Conservation (phyloP, 2,329 filamentous ascomycete genomes). For the Aspergillus udagawae region DNA sequence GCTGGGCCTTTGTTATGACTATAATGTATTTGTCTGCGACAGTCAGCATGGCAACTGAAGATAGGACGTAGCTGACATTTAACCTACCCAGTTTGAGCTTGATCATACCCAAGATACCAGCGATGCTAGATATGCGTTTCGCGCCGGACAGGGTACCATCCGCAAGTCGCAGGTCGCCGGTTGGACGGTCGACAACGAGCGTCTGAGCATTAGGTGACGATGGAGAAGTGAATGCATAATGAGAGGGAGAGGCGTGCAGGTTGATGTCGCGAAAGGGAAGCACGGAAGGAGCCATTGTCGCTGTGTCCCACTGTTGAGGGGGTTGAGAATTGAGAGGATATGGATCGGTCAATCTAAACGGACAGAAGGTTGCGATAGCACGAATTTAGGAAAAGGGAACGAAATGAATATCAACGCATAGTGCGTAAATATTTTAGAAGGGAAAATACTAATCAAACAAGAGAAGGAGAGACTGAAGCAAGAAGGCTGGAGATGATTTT, state of each 20-base stretch:
- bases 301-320: neutral
- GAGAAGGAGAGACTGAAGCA: neutral
- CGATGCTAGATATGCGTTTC: constrained; percentile 88
- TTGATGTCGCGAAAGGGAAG: constrained; percentile 95
- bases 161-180: constrained; percentile 80
- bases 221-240: constrained; percentile 95
- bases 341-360: constrained; percentile 1
- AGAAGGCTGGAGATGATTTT: constrained; percentile 2
- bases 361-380: neutral
- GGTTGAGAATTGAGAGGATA: constrained; percentile 4
- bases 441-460: neutral
- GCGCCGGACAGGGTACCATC: constrained; percentile 72
- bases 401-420: constrained; percentile 10
- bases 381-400: neutral
- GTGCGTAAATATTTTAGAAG: constrained; percentile 1
- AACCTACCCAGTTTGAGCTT: constrained; percentile 80
- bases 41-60: constrained; percentile 13
- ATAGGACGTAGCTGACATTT: neutral
- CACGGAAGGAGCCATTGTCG: constrained; percentile 31
- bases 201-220: constrained; percentile 86
- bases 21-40: constrained; percentile 85
- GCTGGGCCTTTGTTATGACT: constrained; percentile 88
- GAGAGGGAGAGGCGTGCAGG: constrained; percentile 82
- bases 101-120: constrained; percentile 90
- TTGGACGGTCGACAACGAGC: constrained; percentile 84